Evolutionary conservation across 2,329 filamentous ascomycete species (phyloP).

Genomic region (Bipolaris gigantea): DNA sequence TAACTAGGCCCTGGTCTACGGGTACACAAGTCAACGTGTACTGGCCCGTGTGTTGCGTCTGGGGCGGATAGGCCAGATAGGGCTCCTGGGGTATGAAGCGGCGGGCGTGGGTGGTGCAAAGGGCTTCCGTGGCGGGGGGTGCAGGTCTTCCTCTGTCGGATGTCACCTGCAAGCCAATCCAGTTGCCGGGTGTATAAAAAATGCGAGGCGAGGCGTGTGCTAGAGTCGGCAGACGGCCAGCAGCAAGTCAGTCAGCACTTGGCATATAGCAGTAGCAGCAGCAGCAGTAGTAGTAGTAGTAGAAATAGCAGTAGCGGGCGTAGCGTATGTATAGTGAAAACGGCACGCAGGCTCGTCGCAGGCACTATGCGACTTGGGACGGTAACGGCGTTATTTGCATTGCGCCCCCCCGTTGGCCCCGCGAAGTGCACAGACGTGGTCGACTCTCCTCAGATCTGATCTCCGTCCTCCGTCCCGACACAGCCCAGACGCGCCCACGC

Average conservation of each 20-base stretch:
- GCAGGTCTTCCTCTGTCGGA: constrained; percentile 10
- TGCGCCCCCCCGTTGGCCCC: constrained; percentile 19
- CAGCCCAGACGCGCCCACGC: constrained; percentile 1
- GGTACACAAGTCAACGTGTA: constrained; percentile 9
- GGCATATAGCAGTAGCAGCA: background rate
- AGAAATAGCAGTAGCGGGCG: constrained; percentile 1
- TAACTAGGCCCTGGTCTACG: constrained; percentile 9
- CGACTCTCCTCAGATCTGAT: constrained; percentile 16
- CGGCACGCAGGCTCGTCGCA: constrained; percentile 10
- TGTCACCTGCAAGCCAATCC: constrained; percentile 15
- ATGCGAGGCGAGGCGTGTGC: constrained; percentile 7
- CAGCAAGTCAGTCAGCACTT: background rate
- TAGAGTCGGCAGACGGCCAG: background rate
- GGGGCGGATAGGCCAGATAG: constrained; percentile 6
- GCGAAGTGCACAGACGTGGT: constrained; percentile 22
- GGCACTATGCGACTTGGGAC: constrained; percentile 16
- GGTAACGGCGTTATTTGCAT: constrained; percentile 22
- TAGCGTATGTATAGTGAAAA: constrained; percentile 3
- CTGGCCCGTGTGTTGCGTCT: constrained; percentile 8
- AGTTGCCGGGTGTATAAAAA: constrained; percentile 2
- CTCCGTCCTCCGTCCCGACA: constrained; percentile 7
- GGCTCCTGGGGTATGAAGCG: constrained; percentile 10
- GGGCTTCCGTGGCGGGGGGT: constrained; percentile 15
- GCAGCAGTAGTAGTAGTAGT: background rate
- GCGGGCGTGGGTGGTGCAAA: constrained; percentile 19